These are phyloP conservation scores for Erigeron philadelphicus DNA, from an alignment of 140 eudicot genomes.

Conservation along the genomic window DNA sequence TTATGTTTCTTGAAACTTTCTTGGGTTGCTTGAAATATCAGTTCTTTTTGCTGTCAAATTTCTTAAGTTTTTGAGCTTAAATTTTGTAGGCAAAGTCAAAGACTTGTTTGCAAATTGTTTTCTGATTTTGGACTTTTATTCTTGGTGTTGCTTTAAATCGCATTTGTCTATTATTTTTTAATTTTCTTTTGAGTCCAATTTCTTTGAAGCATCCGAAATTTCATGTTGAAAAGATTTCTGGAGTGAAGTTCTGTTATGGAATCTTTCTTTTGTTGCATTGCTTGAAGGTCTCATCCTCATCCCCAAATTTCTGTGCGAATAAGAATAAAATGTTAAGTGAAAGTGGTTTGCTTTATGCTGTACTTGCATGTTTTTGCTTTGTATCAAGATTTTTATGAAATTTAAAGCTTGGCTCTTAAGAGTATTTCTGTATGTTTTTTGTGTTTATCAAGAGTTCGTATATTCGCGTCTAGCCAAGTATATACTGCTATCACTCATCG, in stretches of 20 bases:
- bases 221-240: no score
- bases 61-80: no score
- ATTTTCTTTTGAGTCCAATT: not conserved
- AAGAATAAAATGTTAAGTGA: no score
- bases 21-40: constrained; percentile 11
- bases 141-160: no score
- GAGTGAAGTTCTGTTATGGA: no score
- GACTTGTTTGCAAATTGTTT: no score
- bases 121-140: no score
- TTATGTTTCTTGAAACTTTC: not conserved
- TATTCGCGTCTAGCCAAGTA: not conserved
- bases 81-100: no score
- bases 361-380: not conserved
- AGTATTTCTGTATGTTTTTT: constrained; percentile 4
- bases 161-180: no score
- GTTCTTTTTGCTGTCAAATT: not conserved
- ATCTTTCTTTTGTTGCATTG: no score
- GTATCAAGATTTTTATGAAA: not conserved
- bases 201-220: not conserved
- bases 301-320: no score
- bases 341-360: not conserved
- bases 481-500: not conserved
- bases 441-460: not conserved
- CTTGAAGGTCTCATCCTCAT: no score
- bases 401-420: not conserved